phyloP scores from a whole-genome alignment of 208 protist genomes.

The Acanthamoeba culbertsoni region DNA sequence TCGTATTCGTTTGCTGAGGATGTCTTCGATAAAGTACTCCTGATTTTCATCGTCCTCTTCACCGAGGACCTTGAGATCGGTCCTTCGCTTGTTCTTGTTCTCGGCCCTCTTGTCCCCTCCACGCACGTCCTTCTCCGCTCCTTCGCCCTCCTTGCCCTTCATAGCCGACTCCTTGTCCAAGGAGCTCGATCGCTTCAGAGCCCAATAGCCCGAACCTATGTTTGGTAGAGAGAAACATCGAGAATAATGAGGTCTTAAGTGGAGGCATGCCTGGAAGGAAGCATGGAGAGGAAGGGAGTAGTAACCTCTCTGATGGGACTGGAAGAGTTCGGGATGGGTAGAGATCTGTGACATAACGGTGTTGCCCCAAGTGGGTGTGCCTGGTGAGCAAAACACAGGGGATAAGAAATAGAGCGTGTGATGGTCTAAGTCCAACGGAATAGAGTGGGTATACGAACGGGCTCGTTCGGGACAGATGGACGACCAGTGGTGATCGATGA shows the following conservation, averaged over 20 bases:
- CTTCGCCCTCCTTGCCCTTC: neutral
- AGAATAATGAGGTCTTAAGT: neutral
- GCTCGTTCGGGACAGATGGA: slow-evolving; percentile 48
- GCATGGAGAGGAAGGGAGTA: neutral
- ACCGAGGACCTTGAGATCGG: neutral
- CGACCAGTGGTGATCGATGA: slow-evolving; percentile 49
- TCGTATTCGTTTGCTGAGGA: slow-evolving; percentile 33
- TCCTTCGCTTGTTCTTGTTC: slow-evolving; percentile 38
- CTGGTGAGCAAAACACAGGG: neutral
- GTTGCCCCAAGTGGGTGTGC: slow-evolving; percentile 34
- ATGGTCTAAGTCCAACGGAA: neutral
- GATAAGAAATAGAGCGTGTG: neutral
- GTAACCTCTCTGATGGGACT: slow-evolving; percentile 7
- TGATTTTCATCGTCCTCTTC: slow-evolving; percentile 20
- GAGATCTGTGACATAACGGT: slow-evolving; percentile 59
- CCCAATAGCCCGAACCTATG: slow-evolving; percentile 51
- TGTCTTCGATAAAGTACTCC: slow-evolving; percentile 42
- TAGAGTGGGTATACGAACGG: neutral
- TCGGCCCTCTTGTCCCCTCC: slow-evolving; percentile 10
- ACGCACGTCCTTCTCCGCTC: neutral
- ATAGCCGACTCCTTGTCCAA: neutral
- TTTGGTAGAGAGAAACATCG: neutral
- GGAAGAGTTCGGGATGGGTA: slow-evolving; percentile 43
- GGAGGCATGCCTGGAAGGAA: neutral
- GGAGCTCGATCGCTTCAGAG: slow-evolving; percentile 38